Evolutionary conservation across 1,284 basidiomycete species (phyloP).

Genomic region (Trichosporon inkin): DNA sequence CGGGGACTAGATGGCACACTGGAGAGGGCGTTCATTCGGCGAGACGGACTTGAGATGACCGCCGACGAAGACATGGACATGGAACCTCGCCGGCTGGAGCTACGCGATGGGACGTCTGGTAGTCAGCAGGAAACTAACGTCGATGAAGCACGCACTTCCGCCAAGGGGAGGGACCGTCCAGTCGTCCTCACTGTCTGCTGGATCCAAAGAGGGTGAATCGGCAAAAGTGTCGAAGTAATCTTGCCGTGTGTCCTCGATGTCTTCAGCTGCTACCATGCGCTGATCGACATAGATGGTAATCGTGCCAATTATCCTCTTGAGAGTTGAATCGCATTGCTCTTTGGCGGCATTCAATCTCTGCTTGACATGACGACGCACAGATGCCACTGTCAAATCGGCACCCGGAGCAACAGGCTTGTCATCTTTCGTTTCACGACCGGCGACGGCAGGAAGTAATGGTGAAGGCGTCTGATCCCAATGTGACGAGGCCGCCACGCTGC

Average conservation of each 20-base stretch:
- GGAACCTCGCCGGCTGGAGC: conserved; percentile 39
- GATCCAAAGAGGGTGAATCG: conserved; percentile 38
- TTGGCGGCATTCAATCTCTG: conserved; percentile 90
- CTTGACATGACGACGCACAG: conserved; percentile 88
- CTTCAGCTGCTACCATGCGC: conserved; percentile 49
- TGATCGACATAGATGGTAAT: conserved; percentile 94
- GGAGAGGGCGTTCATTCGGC: conserved; percentile 30
- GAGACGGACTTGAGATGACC: conserved; percentile 31
- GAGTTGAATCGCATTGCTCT: conserved; percentile 90
- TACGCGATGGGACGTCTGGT: conserved; percentile 29
- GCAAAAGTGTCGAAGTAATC: conserved; percentile 48
- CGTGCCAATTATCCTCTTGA: conserved; percentile 83
- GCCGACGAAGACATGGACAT: conserved; percentile 31
- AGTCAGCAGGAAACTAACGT: neutral
- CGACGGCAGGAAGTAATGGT: conserved; percentile 22
- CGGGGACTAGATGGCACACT: conserved; percentile 32
- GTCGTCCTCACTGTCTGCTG: conserved; percentile 41
- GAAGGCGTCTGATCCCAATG: conserved; percentile 48
- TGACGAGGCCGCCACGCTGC: conserved; percentile 27
- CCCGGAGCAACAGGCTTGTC: conserved; percentile 36
- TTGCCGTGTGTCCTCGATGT: conserved; percentile 27
- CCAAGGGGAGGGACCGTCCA: conserved; percentile 16
- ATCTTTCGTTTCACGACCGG: conserved; percentile 8
- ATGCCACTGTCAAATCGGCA: conserved; percentile 54
- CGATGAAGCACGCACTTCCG: conserved; percentile 4